phyloP scores from a whole-genome alignment of 1,284 basidiomycete genomes.

The Hypsizygus ulmarius region DNA sequence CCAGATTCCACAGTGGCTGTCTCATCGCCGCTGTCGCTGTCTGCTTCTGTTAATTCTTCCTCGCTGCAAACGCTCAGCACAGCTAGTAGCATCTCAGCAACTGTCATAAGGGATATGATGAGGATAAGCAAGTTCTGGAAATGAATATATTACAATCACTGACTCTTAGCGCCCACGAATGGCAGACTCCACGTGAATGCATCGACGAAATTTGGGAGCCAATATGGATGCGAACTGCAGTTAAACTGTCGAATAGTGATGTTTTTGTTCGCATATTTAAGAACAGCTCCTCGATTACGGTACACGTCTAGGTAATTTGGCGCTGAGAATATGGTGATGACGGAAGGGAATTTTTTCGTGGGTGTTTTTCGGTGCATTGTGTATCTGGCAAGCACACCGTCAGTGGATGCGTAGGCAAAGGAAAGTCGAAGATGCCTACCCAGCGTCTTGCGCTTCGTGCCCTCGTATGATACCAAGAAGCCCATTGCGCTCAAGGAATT shows the following conservation, averaged over 20 bases:
- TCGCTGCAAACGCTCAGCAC: constrained; percentile 92
- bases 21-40: constrained; percentile 44
- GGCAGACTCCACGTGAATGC: constrained; percentile 99
- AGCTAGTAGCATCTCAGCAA: constrained; percentile 96
- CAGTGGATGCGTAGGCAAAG: not conserved
- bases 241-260: constrained; percentile 99
- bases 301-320: constrained; percentile 97
- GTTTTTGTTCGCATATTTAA: constrained; percentile 98
- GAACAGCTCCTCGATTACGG: constrained; percentile 93
- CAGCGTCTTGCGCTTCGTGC: constrained; percentile 97
- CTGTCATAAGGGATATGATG: constrained; percentile 36
- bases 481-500: constrained; percentile 91
- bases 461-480: constrained; percentile 94
- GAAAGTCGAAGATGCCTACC: constrained; percentile 43
- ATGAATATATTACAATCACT: constrained; percentile 26
- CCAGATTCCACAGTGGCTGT: constrained; percentile 31
- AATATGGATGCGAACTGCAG: constrained; percentile 87
- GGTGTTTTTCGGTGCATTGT: constrained; percentile 94
- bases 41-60: constrained; percentile 84
- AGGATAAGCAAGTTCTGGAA: not conserved
- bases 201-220: constrained; percentile 98
- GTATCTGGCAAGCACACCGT: constrained; percentile 53
- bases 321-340: constrained; percentile 96
- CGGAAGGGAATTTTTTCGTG: constrained; percentile 87
- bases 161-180: constrained; percentile 97